Base-by-base conservation (phyloP, 169 alveolate species). In the Plasmodium knowlesi region DNA sequence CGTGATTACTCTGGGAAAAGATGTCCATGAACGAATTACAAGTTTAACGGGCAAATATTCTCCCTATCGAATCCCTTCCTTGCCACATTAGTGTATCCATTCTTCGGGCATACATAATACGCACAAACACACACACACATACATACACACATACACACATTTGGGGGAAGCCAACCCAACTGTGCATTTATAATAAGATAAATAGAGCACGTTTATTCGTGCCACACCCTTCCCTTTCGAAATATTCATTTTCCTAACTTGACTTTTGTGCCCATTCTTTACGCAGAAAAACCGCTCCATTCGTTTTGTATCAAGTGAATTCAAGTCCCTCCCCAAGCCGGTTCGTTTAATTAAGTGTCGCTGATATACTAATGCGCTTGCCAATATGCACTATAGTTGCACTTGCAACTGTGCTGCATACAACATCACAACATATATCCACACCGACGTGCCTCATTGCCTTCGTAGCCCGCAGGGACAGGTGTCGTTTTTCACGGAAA, bases 401-500 rank as follows among this genome's bases (percentile, higher is more conserved):
- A 43, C 54, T 1, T 10, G 10, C 54, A 43, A 43, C n/a, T 43
- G 54, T 43, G n/a, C 54, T 43, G n/a, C 54, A 3, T 10, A 43
- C n/a, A n/a, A 50, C 61, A 50, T 3, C 22, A 16, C 10, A 22
- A 12, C 37, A 39, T 39, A 25, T 8, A 6, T 1, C 14, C n/a
- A 67, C 37, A 67, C 76, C 14, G 72, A 28, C 6, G 46, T n/a
- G 22, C 34, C 25, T 32, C 67, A 9, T 2, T 74, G 25, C n/a
- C 43, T 78, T 28, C 61, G 3, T 80, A 96, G 97, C 97, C 97
- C 22, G 93, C 94, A 37, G 95, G 96, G 74, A 96, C 97, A 41
- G 97, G 97, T 16, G 97, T 96, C 22, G 97, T 96, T 5, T 96
- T 96, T 78, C 95, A 94, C 88, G 96, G 96, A 74, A 85, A 92